Evolutionary conservation across 441 rosid species (phyloP).

Genomic region (Geranium incanum): DNA sequence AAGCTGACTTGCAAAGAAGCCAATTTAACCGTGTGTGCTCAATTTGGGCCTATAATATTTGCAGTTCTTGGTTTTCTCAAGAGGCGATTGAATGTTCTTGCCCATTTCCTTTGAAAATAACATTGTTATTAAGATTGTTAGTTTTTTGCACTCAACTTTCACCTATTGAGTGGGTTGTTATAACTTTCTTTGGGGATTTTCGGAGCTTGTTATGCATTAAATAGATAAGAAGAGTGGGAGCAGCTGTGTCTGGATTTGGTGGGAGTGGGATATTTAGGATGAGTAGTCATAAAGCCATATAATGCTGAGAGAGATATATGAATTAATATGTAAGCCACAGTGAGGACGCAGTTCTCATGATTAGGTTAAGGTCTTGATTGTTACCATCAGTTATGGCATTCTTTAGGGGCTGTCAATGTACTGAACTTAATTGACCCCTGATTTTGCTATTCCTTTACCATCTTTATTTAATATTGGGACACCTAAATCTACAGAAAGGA

Average conservation of each 20-base stretch:
- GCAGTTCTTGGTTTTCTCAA: not conserved
- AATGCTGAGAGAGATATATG: not conserved
- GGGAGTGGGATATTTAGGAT: constrained; percentile 17
- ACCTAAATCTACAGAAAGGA: constrained; percentile 10
- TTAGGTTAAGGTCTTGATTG: constrained; percentile 23
- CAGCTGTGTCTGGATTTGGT: constrained; percentile 19
- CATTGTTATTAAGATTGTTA: not conserved
- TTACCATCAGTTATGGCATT: constrained; percentile 10
- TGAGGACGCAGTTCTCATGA: constrained; percentile 17
- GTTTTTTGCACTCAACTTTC: not conserved
- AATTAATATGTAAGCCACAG: constrained; percentile 12
- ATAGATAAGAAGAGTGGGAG: not conserved
- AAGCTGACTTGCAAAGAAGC: not conserved
- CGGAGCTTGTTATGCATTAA: constrained; percentile 3
- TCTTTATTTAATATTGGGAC: constrained; percentile 18
- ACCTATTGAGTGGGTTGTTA: not conserved
- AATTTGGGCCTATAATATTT: not conserved
- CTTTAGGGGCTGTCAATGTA: constrained; percentile 27
- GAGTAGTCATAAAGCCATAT: constrained; percentile 20
- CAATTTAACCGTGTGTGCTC: not conserved
- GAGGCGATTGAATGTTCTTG: not conserved
- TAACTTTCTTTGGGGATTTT: not conserved
- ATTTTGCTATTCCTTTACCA: constrained; percentile 20
- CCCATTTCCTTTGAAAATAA: not conserved
- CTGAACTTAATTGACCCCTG: constrained; percentile 12